Evolutionary conservation across 1,284 basidiomycete genomes (phyloP).

Genomic region (Bjerkandera adusta): DNA sequence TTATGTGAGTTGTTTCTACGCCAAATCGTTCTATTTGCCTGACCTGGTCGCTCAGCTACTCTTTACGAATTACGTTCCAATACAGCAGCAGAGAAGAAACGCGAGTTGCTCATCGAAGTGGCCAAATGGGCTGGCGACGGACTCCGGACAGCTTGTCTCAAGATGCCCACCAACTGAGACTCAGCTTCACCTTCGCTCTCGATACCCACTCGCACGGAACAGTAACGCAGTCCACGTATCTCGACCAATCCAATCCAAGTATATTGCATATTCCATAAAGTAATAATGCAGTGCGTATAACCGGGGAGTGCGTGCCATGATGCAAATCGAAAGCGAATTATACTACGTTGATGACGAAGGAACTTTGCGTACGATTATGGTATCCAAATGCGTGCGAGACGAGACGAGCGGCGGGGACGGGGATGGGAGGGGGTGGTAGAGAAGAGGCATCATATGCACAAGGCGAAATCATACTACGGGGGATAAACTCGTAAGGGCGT

Average conservation of each 20-base stretch:
- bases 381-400: neutral
- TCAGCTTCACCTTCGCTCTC: too few relatives aligned
- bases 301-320: neutral
- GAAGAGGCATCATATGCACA: neutral
- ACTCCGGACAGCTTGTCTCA: slow-evolving; percentile 71
- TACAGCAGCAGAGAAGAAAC: slow-evolving; percentile 69
- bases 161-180: slow-evolving; percentile 74
- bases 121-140: slow-evolving; percentile 84
- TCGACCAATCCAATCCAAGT: neutral
- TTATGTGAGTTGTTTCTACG: slow-evolving; percentile 55
- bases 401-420: neutral
- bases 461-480: neutral
- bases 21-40: neutral
- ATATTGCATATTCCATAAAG: slow-evolving; percentile 6
- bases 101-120: slow-evolving; percentile 66
- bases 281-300: neutral
- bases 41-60: slow-evolving; percentile 50
- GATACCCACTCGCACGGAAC: too few relatives aligned
- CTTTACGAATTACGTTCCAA: slow-evolving; percentile 76
- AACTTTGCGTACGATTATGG: neutral
- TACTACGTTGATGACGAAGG: neutral
- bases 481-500: neutral
- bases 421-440: neutral
- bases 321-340: neutral
- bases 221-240: too few relatives aligned